Percentiles rank a stretch among this genome's conserved stretches.
Evolutionary conservation across 371 early-diverging fungal genomes (phyloP).

Genomic region (Mortierella sp.): DNA sequence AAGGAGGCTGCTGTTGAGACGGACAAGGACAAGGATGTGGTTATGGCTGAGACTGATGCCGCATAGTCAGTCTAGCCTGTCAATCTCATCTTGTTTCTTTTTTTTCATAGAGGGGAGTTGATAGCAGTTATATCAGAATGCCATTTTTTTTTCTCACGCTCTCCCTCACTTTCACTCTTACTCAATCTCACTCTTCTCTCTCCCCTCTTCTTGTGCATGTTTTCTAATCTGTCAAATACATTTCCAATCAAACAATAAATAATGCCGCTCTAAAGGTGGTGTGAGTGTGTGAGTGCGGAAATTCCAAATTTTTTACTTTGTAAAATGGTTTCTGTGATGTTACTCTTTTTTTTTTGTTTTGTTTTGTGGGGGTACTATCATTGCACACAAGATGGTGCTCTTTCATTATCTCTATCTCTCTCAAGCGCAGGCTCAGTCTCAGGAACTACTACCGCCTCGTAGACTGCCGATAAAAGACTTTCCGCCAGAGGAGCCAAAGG

Average conservation of each 20-base stretch:
- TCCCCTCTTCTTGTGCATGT: not conserved
- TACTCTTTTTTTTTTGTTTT: no score
- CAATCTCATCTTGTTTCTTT: not conserved
- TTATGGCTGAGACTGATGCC: slow-evolving; percentile 34
- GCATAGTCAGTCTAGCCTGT: slow-evolving; percentile 16
- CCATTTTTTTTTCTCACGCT: not conserved
- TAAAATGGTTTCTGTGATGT: not conserved
- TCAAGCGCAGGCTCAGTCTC: not conserved
- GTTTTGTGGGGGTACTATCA: no score
- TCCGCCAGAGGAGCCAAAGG: slow-evolving; percentile 47
- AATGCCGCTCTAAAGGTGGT: not conserved
- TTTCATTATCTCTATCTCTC: not conserved
- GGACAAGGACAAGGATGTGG: slow-evolving; percentile 43
- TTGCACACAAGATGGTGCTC: no score
- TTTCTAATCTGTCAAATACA: slow-evolving; percentile 10
- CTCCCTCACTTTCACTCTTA: no score
- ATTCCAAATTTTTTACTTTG: not conserved
- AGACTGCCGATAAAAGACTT: slow-evolving; percentile 55
- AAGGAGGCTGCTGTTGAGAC: not conserved
- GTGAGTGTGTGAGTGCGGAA: not conserved
- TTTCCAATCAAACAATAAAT: not conserved
- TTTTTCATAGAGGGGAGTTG: not conserved
- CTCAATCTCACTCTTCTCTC: not conserved
- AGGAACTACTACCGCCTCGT: slow-evolving; percentile 35
- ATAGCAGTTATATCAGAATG: not conserved